A percentile compares a stretch with the other conserved stretches of the same genome.
phyloP scores from a whole-genome alignment of 176 grass and related monocot genomes.

The Oryza rufipogon region DNA sequence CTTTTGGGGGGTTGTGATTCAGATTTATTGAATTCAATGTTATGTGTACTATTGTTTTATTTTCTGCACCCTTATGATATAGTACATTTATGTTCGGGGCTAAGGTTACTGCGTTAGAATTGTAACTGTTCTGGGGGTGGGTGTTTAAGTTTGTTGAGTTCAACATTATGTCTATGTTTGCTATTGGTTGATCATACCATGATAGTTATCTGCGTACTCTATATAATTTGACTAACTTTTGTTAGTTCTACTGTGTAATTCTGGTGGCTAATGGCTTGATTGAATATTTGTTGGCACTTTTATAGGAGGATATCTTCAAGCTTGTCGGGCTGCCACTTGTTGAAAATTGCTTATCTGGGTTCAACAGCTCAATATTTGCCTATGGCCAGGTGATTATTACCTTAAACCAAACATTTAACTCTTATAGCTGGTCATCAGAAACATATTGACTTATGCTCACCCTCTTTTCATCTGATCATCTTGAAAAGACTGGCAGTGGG shows the following conservation, averaged over 20 bases:
- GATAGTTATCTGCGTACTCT: neutral
- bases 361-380: constrained; percentile 99
- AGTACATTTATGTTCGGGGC: neutral
- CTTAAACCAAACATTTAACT: constrained; percentile 22
- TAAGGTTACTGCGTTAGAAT: neutral
- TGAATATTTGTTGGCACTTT: neutral
- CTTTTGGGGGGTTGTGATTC: neutral
- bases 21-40: neutral
- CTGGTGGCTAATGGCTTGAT: constrained; percentile 3
- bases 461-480: constrained; percentile 29
- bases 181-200: constrained; percentile 14
- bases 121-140: neutral
- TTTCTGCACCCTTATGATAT: constrained; percentile 7
- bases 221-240: neutral
- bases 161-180: neutral
- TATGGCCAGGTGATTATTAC: constrained; percentile 80
- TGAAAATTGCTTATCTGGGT: constrained; percentile 92
- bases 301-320: constrained; percentile 81
- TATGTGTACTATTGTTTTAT: no score
- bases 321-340: constrained; percentile 87
- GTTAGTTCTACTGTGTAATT: neutral
- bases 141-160: neutral
- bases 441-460: constrained; percentile 7
- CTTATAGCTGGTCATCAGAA: constrained; percentile 9
- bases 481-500: constrained; percentile 91